Evolutionary conservation across 2,329 filamentous ascomycete genomes (phyloP).

Genomic region (Pleoardoris graminearum): DNA sequence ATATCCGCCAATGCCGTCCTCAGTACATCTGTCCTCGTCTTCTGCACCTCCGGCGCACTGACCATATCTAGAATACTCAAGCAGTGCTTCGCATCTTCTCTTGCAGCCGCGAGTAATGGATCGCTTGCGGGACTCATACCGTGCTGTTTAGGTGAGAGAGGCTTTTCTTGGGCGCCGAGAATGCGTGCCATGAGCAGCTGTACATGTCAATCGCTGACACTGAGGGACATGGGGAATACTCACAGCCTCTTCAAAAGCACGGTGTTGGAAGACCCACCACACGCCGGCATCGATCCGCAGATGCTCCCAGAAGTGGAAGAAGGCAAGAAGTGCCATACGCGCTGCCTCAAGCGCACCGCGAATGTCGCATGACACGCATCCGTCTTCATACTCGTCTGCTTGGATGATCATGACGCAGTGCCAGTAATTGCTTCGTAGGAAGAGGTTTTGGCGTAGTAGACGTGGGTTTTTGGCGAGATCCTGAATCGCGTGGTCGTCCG

Average conservation of each 20-base stretch:
- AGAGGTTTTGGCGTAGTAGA: constrained; percentile 73
- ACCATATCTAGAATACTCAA: constrained; percentile 52
- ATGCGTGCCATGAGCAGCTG: constrained; percentile 48
- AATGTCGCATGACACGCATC: constrained; percentile 59
- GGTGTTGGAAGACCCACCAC: constrained; percentile 84
- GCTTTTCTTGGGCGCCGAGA: constrained; percentile 41
- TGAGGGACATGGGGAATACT: constrained; percentile 46
- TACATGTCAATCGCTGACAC: neutral
- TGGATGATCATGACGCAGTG: constrained; percentile 82
- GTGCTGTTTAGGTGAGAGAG: constrained; percentile 29
- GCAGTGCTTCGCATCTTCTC: constrained; percentile 50
- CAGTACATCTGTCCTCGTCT: constrained; percentile 52
- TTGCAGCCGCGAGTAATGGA: constrained; percentile 44
- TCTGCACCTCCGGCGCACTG: constrained; percentile 53
- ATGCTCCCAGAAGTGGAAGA: constrained; percentile 72
- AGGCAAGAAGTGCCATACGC: constrained; percentile 72
- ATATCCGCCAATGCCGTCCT: constrained; percentile 50
- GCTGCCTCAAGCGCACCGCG: constrained; percentile 73
- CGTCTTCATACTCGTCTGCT: constrained; percentile 66
- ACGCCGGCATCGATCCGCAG: constrained; percentile 73
- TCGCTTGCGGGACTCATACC: constrained; percentile 35
- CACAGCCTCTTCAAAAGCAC: constrained; percentile 77
- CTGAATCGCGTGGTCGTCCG: constrained; percentile 64
- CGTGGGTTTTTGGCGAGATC: constrained; percentile 65
- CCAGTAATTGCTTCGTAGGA: constrained; percentile 79